Evolutionary conservation across 805 yeast species (phyloP).

Genomic region (Kodamaea fukazawae): DNA sequence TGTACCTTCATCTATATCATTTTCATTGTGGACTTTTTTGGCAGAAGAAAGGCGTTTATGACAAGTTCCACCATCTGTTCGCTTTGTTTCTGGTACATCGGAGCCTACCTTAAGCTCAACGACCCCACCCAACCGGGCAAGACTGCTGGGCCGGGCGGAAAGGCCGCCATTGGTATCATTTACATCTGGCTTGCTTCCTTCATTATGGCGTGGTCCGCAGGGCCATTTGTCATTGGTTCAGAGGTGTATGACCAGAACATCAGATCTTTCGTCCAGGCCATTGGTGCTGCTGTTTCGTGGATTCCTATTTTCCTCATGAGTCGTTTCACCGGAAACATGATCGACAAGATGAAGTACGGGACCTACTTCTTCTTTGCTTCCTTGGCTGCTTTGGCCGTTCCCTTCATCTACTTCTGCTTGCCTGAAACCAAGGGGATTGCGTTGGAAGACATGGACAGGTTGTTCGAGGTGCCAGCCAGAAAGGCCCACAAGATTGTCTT

Average conservation of each 20-base stretch:
- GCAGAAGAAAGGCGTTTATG: constrained; percentile 37
- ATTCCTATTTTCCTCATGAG: constrained; percentile 39
- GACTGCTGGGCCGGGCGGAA: constrained; percentile 38
- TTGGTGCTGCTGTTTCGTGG: constrained; percentile 41
- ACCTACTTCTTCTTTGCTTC: constrained; percentile 38
- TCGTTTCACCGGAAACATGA: constrained; percentile 33
- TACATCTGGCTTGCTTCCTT: constrained; percentile 42
- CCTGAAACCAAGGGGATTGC: constrained; percentile 41
- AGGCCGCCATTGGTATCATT: constrained; percentile 40
- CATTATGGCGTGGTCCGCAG: constrained; percentile 40
- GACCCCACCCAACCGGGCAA: constrained; percentile 32
- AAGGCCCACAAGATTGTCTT: constrained; percentile 21
- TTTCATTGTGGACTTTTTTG: constrained; percentile 35
- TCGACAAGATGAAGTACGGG: constrained; percentile 33
- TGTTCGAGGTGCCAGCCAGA: constrained; percentile 25
- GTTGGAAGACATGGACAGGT: constrained; percentile 28
- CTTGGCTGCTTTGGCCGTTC: constrained; percentile 31
- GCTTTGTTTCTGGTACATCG: constrained; percentile 40
- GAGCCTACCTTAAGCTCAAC: constrained; percentile 33
- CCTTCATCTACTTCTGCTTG: constrained; percentile 36
- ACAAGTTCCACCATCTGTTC: constrained; percentile 32
- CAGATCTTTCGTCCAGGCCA: constrained; percentile 39
- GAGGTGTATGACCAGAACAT: constrained; percentile 42
- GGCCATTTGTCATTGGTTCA: constrained; percentile 40
- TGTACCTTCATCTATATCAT: constrained; percentile 34